Percentiles rank a stretch among this genome's conserved stretches.
These are phyloP conservation scores for Calonectria crousiana DNA, from an alignment of 2,329 filamentous ascomycete species.

Conservation along the genomic window DNA sequence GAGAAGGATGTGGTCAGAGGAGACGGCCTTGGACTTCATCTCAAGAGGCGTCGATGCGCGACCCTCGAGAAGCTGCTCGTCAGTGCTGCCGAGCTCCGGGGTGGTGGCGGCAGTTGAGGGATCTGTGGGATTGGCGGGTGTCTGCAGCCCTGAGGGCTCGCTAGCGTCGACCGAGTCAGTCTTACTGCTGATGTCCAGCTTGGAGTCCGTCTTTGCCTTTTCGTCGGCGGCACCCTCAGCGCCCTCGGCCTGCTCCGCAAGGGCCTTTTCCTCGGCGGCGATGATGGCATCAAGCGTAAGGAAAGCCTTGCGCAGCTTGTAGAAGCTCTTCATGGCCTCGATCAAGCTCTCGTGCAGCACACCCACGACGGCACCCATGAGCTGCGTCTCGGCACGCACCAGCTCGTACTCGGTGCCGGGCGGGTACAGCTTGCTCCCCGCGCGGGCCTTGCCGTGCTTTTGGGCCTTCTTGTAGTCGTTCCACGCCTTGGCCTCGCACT, in stretches of 20 bases:
- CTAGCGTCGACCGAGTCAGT: slow-evolving; percentile 51
- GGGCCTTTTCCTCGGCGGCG: slow-evolving; percentile 73
- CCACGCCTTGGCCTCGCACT: slow-evolving; percentile 82
- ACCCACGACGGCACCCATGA: slow-evolving; percentile 89
- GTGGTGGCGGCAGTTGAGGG: slow-evolving; percentile 36
- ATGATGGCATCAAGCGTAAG: slow-evolving; percentile 84
- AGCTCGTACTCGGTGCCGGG: slow-evolving; percentile 89
- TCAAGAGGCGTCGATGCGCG: slow-evolving; percentile 37
- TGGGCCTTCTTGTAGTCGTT: slow-evolving; percentile 82
- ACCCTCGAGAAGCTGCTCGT: slow-evolving; percentile 36
- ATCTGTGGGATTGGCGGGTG: slow-evolving; percentile 49
- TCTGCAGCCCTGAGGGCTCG: slow-evolving; percentile 59
- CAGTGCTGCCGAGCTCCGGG: slow-evolving; percentile 27
- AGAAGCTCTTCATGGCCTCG: slow-evolving; percentile 91
- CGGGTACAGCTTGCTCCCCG: slow-evolving; percentile 72
- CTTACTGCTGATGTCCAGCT: slow-evolving; percentile 28
- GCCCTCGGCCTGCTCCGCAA: slow-evolving; percentile 36
- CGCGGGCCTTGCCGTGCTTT: slow-evolving; percentile 62
- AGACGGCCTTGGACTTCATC: slow-evolving; percentile 51
- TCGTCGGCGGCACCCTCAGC: slow-evolving; percentile 39
- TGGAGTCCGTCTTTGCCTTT: slow-evolving; percentile 39
- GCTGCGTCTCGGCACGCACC: slow-evolving; percentile 84
- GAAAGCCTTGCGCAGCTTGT: slow-evolving; percentile 91
- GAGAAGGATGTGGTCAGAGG: slow-evolving; percentile 73
- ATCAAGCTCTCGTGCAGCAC: slow-evolving; percentile 94